phyloP scores from a whole-genome alignment of 2,329 filamentous ascomycete species.

The Fusarium illudens region DNA sequence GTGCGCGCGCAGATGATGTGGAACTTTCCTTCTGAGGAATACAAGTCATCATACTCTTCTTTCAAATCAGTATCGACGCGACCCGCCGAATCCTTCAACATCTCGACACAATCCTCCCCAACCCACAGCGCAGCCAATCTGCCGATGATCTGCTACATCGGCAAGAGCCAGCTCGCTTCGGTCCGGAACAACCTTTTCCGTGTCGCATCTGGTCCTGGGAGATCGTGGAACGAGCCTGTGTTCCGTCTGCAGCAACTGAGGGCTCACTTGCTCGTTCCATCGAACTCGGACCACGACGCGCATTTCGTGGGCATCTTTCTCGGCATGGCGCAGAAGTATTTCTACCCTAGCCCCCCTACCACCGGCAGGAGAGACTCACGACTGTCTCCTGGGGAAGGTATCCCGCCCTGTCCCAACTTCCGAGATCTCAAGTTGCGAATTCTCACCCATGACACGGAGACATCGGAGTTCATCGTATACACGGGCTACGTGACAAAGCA shows the following conservation, averaged over 20 bases:
- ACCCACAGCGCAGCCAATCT: slow-evolving; percentile 35
- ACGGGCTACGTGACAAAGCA: slow-evolving; percentile 57
- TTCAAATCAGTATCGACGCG: slow-evolving; percentile 51
- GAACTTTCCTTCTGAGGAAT: slow-evolving; percentile 48
- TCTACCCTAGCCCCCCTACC: slow-evolving; percentile 50
- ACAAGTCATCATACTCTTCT: slow-evolving; percentile 42
- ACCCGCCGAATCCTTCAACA: slow-evolving; percentile 43
- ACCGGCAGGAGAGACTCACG: slow-evolving; percentile 39
- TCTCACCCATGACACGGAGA: slow-evolving; percentile 59
- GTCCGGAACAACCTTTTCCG: slow-evolving; percentile 59
- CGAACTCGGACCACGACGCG: slow-evolving; percentile 60
- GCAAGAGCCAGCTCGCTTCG: slow-evolving; percentile 55
- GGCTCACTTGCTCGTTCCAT: slow-evolving; percentile 57
- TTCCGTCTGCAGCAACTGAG: slow-evolving; percentile 57
- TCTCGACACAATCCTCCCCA: slow-evolving; percentile 35
- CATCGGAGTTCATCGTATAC: slow-evolving; percentile 63
- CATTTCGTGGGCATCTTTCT: slow-evolving; percentile 62
- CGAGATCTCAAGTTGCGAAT: slow-evolving; percentile 60
- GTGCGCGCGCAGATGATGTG: slow-evolving; percentile 62
- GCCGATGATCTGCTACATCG: slow-evolving; percentile 58
- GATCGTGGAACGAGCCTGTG: slow-evolving; percentile 57
- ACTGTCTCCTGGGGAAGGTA: slow-evolving; percentile 33
- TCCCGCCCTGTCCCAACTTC: slow-evolving; percentile 48
- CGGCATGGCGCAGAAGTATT: slow-evolving; percentile 65
- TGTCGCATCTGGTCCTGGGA: slow-evolving; percentile 51